Percentiles rank a stretch among this genome's conserved stretches.
Evolutionary conservation across 345 rosid species (phyloP).

Genomic region (Conringia planisiliqua): DNA sequence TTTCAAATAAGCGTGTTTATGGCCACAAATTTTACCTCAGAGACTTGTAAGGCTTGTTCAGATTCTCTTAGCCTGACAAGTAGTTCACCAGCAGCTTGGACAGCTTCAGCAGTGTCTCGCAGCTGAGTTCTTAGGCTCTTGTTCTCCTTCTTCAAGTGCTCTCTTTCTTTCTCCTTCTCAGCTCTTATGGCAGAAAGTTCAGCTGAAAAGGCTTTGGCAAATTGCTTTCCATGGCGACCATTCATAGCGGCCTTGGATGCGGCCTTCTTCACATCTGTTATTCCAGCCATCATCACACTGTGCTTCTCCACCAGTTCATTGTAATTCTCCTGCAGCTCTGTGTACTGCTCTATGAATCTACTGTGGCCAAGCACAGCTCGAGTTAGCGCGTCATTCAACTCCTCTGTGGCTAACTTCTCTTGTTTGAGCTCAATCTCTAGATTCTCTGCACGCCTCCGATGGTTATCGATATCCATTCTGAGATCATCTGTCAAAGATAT

Average conservation of each 20-base stretch:
- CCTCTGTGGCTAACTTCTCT: slow-evolving; percentile 66
- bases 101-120: slow-evolving; percentile 93
- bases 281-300: slow-evolving; percentile 69
- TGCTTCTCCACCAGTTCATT: slow-evolving; percentile 69
- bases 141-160: slow-evolving; percentile 73
- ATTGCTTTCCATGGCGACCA: slow-evolving; percentile 60
- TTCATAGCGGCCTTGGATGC: slow-evolving; percentile 78
- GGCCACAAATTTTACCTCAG: slow-evolving; percentile 54
- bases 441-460: slow-evolving; percentile 66
- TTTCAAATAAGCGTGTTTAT: background rate
- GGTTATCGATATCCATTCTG: slow-evolving; percentile 69
- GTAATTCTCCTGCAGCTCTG: slow-evolving; percentile 77
- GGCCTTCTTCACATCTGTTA: slow-evolving; percentile 79
- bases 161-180: slow-evolving; percentile 82
- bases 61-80: slow-evolving; percentile 86
- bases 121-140: slow-evolving; percentile 69
- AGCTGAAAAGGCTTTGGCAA: slow-evolving; percentile 67
- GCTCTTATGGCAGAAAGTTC: slow-evolving; percentile 77
- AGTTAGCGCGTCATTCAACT: slow-evolving; percentile 75
- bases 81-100: slow-evolving; percentile 95
- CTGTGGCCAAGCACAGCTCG: slow-evolving; percentile 87
- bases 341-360: slow-evolving; percentile 90
- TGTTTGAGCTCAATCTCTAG: slow-evolving; percentile 62
- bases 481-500: slow-evolving; percentile 88
- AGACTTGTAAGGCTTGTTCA: slow-evolving; percentile 68